Conservation (phyloP, 768 basidiomycete genomes). For the Lactarius pseudohatsudake region DNA sequence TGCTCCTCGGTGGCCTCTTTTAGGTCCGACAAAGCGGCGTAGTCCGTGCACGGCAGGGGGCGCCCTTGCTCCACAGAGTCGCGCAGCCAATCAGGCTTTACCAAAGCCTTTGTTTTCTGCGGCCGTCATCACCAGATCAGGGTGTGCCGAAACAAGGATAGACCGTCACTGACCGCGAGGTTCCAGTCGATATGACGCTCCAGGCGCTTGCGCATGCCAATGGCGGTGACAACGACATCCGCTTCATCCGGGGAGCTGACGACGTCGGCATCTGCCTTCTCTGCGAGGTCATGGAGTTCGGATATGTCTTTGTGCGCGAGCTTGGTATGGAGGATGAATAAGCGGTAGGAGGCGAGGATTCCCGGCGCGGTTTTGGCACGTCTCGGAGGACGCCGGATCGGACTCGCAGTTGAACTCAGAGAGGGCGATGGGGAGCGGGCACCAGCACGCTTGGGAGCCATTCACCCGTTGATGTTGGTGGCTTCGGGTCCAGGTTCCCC, state of each 20-base stretch:
- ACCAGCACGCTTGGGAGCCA: slow-evolving; percentile 15
- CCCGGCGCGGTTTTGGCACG: slow-evolving; percentile 14
- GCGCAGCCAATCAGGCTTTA: slow-evolving; percentile 69
- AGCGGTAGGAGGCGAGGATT: slow-evolving; percentile 15
- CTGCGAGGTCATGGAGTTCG: slow-evolving; percentile 35
- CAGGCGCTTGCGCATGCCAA: slow-evolving; percentile 64
- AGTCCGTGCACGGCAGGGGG: slow-evolving; percentile 52
- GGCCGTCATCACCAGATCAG: slow-evolving; percentile 3
- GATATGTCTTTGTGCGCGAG: slow-evolving; percentile 31
- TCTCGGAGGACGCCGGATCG: not conserved
- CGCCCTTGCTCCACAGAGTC: slow-evolving; percentile 50
- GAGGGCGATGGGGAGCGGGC: slow-evolving; percentile 10
- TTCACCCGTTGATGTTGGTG: not conserved
- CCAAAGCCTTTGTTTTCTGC: slow-evolving; percentile 64
- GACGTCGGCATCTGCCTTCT: slow-evolving; percentile 36
- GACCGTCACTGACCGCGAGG: slow-evolving; percentile 53
- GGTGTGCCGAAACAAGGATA: not conserved
- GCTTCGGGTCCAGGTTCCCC: not conserved
- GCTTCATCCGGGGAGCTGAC: slow-evolving; percentile 47
- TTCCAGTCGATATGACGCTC: slow-evolving; percentile 69
- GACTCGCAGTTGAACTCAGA: not conserved
- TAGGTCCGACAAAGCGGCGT: slow-evolving; percentile 55
- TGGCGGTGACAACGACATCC: slow-evolving; percentile 64
- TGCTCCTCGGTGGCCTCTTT: slow-evolving; percentile 46
- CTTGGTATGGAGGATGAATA: slow-evolving; percentile 33